Evolutionary conservation across 108 stramenopile species (phyloP), one percentile per base, ranked within the genome.

Genomic region (Bacterosira constricta): DNA sequence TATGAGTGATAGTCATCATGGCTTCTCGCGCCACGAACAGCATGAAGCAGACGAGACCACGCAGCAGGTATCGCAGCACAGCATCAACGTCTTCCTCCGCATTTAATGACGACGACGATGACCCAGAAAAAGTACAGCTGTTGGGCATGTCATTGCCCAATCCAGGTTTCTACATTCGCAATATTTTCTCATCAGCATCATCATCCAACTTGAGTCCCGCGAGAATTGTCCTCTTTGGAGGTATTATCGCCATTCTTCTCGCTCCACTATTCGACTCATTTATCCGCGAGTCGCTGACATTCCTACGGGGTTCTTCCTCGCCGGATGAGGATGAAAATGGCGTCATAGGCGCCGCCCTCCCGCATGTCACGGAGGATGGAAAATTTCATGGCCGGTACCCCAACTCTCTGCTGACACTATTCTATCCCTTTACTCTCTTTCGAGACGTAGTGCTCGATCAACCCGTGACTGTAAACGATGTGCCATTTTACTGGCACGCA

Each of bases 361-460:
- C 69, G 0, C 61, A 71, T 18, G 46, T 79, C 13, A 45, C 61
- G 0, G 52, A 17, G 3, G 79, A 80, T 37, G 79, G 79, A 17
- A 75, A 75, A 52, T 85, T 65, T 55, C 71, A 82, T 21, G 83
- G 83, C 2, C 60, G 77, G 21, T 81, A 81, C 65, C 83, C 83
- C 32, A 78, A 85, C 52, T 81, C 80, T 32, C 64, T 85, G 4
- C 63, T 85, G 21, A 85, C 83, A 27, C 37, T 85, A 13, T 79
- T 81, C 44, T 85, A 75, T 51, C 83, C 83, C 32, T 78, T 77
- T 30, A 85, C 83, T 10, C 46, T 85, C 8, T 75, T 78, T 8
- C 59, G 83, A 34, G 83, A 81, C 54, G 81, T 85, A 15, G 83
- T 85, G 1, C 45, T 80, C 38, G 83, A 85, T 38, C 83, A 85